Percentiles rank a stretch among this genome's conserved stretches.
phyloP scores from a whole-genome alignment of 2,329 filamentous ascomycete genomes.

The Dactylella cylindrospora region DNA sequence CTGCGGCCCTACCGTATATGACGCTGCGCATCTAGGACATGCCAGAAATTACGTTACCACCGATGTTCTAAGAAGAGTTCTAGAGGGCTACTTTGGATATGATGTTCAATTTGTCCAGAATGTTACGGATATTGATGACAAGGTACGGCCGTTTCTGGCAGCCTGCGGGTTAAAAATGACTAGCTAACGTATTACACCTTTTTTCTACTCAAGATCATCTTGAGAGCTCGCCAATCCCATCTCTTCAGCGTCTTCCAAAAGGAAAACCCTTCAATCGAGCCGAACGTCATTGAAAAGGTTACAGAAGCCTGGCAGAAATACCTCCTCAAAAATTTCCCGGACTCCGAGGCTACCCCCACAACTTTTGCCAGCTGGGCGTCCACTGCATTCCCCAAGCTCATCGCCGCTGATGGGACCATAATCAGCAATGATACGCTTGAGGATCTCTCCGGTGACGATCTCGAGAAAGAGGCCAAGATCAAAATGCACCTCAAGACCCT shows the following conservation, averaged over 20 bases:
- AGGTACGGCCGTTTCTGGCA: too few species aligned
- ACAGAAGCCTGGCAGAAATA: slow-evolving; percentile 47
- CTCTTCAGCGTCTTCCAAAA: slow-evolving; percentile 72
- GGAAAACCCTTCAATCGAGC: slow-evolving; percentile 63
- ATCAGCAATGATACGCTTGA: slow-evolving; percentile 48
- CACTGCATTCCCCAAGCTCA: slow-evolving; percentile 22
- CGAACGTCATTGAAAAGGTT: slow-evolving; percentile 42
- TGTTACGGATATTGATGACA: slow-evolving; percentile 81
- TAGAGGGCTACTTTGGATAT: slow-evolving; percentile 80
- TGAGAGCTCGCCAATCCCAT: slow-evolving; percentile 72
- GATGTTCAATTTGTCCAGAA: slow-evolving; percentile 89
- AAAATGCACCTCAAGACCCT: slow-evolving; percentile 81
- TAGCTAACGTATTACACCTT: too few species aligned
- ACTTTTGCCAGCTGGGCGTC: slow-evolving; percentile 46
- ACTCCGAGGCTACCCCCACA: slow-evolving; percentile 40
- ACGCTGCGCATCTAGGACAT: slow-evolving; percentile 79
- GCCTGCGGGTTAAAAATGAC: too few species aligned
- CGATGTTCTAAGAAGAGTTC: slow-evolving; percentile 80
- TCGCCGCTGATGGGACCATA: slow-evolving; percentile 57
- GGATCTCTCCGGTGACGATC: slow-evolving; percentile 48
- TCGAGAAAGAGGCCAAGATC: slow-evolving; percentile 77
- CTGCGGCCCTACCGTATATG: slow-evolving; percentile 84
- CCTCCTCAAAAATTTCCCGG: slow-evolving; percentile 46
- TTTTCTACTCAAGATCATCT: slow-evolving; percentile 58
- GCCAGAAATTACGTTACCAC: slow-evolving; percentile 88